A percentile compares a stretch with the other conserved stretches of the same genome.
These are phyloP conservation scores for Tricholoma sp. DNA, from an alignment of 768 basidiomycete species.

Conservation along the genomic window DNA sequence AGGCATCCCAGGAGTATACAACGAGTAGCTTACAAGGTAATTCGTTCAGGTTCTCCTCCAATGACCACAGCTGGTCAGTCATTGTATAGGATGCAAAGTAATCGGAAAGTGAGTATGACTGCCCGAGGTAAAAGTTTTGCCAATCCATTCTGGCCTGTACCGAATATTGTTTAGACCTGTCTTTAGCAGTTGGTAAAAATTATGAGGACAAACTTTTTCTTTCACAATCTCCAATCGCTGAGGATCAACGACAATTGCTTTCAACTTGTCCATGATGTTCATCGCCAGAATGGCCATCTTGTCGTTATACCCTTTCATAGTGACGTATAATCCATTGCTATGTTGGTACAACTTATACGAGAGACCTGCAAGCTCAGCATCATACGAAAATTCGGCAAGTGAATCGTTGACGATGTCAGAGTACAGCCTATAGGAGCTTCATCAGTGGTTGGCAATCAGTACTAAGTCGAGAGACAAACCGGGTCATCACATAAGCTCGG, in stretches of 20 bases:
- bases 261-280: conserved; percentile 67
- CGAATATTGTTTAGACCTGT: conserved; percentile 1
- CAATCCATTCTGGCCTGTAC: conserved; percentile 67
- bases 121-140: conserved; percentile 83
- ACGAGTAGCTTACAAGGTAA: conserved; percentile 58
- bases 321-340: conserved; percentile 61
- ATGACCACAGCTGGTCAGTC: conserved; percentile 67
- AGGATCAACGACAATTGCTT: conserved; percentile 56
- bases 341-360: conserved; percentile 62
- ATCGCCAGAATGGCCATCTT: conserved; percentile 73
- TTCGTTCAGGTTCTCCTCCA: conserved; percentile 71
- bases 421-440: conserved; percentile 50
- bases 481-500: conserved; percentile 66
- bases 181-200: background rate
- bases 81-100: conserved; percentile 71
- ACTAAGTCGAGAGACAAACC: conserved; percentile 32
- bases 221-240: conserved; percentile 77
- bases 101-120: conserved; percentile 76
- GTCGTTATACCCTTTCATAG: conserved; percentile 86
- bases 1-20: background rate
- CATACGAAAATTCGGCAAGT: conserved; percentile 86
- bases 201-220: conserved; percentile 57
- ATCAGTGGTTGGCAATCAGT: background rate
- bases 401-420: conserved; percentile 84
- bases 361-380: conserved; percentile 89